Conservation (phyloP, 768 basidiomycete species). For the Trametes maxima region DNA sequence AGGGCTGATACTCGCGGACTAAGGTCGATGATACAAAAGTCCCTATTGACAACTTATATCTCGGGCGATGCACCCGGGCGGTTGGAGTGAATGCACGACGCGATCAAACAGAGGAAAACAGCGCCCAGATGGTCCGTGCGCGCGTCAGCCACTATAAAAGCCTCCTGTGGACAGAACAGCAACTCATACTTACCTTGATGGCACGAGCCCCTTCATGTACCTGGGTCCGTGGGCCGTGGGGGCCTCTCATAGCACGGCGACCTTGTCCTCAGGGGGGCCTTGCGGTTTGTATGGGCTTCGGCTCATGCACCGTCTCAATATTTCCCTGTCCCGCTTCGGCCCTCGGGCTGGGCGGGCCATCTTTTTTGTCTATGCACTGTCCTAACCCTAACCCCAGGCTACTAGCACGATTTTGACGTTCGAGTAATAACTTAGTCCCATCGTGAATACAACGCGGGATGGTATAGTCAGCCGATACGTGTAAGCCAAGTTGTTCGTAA, state of each 20-base stretch:
- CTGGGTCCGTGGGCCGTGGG: slow-evolving; percentile 39
- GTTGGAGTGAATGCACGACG: no score
- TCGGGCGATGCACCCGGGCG: no score
- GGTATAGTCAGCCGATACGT: no score
- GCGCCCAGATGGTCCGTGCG: slow-evolving; percentile 19
- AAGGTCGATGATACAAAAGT: no score
- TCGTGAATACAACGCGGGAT: no score
- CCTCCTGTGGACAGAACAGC: neutral
- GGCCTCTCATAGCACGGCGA: slow-evolving; percentile 53
- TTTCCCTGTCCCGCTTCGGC: slow-evolving; percentile 28
- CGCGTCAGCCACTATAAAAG: slow-evolving; percentile 1
- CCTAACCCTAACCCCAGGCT: slow-evolving; percentile 26
- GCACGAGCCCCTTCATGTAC: slow-evolving; percentile 37
- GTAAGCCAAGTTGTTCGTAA: no score
- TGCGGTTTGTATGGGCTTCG: slow-evolving; percentile 44
- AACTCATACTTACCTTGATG: slow-evolving; percentile 37
- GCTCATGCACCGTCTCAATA: slow-evolving; percentile 39
- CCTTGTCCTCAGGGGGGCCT: slow-evolving; percentile 50
- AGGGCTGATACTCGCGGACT: no score
- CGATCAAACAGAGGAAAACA: slow-evolving; percentile 11
- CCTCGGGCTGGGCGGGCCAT: slow-evolving; percentile 29
- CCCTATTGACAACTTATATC: no score
- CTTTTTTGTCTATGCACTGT: slow-evolving; percentile 8
- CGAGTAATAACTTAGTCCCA: no score
- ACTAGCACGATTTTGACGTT: neutral